Evolutionary conservation across 2,329 filamentous ascomycete species (phyloP).

Genomic region (Didymellaceae sp.): DNA sequence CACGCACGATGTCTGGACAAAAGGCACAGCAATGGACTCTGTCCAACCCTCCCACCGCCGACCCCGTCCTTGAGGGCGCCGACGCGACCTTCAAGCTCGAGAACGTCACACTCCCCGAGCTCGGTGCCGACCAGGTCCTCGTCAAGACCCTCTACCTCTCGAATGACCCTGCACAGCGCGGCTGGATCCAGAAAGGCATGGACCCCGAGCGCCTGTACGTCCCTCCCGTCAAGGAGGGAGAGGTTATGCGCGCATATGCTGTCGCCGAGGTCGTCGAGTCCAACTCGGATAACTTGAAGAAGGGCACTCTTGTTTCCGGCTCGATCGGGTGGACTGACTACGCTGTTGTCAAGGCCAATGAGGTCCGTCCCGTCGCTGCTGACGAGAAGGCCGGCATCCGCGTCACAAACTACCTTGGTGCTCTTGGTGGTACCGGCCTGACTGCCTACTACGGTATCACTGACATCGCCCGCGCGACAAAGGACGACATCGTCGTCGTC

Average conservation of each 20-base stretch:
- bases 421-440: conserved; percentile 61
- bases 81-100: conserved; percentile 51
- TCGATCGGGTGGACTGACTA: conserved; percentile 70
- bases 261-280: conserved; percentile 67
- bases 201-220: conserved; percentile 56
- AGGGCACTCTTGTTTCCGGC: conserved; percentile 64
- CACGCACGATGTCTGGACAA: conserved; percentile 37
- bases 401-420: conserved; percentile 55
- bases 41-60: conserved; percentile 47
- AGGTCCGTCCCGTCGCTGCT: conserved; percentile 38
- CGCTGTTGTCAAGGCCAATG: conserved; percentile 56
- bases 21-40: conserved; percentile 55
- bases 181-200: conserved; percentile 55
- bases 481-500: conserved; percentile 76
- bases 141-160: conserved; percentile 56
- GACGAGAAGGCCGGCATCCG: conserved; percentile 45
- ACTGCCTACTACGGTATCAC: conserved; percentile 79
- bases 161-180: conserved; percentile 61
- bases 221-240: conserved; percentile 52
- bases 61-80: conserved; percentile 46
- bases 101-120: conserved; percentile 43
- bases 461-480: conserved; percentile 69
- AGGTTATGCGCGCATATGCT: conserved; percentile 67
- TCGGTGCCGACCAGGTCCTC: conserved; percentile 52
- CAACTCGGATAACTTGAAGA: conserved; percentile 59